Evolutionary conservation across 805 yeast genomes (phyloP), one percentile per base, ranked within the genome.

Genomic region (Candida patagonica): DNA sequence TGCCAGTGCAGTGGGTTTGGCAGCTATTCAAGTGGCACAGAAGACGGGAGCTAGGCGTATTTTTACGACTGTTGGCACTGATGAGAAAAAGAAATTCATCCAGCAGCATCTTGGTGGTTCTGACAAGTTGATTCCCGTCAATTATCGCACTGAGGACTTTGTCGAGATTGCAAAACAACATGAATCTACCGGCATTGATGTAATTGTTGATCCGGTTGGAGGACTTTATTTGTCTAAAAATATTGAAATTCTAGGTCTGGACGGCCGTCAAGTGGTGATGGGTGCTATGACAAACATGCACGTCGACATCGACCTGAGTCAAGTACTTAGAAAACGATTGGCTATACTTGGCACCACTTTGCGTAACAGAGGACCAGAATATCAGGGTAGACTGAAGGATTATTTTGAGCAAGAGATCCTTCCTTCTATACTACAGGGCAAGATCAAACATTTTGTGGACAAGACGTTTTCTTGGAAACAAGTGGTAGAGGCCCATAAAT

Each of bases 1-100:
- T 1, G 57, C 62, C 21, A 51, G 57, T 7, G 54, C 55, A 0
- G 54, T 55, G 1, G 67, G 66, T 1, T 46, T 58, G n/a, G 63
- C 62, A 6, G 53, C 55, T 6, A 49, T 59, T n/a, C 65, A 62
- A 42, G 46, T 63, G 16, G 65, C 65, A n/a, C 63, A 61, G 37
- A 20, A 52, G 5, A 45, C 59, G 1, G 64, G 63, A 0, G 62
- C 64, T 30, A 48, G 60, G 1, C 52, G 55, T 4, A 51, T 63
- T 4, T 61, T 55, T 35, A 57, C 63, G 4, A 55, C 63, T 0
- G 61, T 56, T 1, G 59, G 62, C 6, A 26, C 52, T 12, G 56
- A 53, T 17, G 50, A 40, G 3, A 59, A 60, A 35, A 45, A 40
- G 27, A 36, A 42, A 20, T 52, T 47, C 15, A 47, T 58, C 13